Evolutionary conservation across 2,329 filamentous ascomycete genomes (phyloP).

Genomic region (Exophiala viscosa): DNA sequence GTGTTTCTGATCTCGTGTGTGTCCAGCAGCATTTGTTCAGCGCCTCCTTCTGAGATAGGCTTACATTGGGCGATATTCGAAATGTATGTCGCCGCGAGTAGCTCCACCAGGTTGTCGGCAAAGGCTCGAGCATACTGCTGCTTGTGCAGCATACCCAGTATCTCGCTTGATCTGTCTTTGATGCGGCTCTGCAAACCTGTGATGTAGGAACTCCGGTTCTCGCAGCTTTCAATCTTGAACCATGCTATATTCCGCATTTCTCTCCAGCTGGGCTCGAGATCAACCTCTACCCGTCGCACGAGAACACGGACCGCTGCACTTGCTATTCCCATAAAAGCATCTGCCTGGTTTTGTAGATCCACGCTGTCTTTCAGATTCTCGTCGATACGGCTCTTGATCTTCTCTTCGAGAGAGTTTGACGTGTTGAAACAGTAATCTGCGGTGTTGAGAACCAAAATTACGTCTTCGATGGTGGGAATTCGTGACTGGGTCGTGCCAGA

Average conservation of each 20-base stretch:
- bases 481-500: conserved; percentile 53
- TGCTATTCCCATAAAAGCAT: conserved; percentile 92
- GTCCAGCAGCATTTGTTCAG: conserved; percentile 96
- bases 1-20: conserved; percentile 84
- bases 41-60: conserved; percentile 88
- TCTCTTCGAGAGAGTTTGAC: conserved; percentile 88
- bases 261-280: conserved; percentile 82
- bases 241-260: conserved; percentile 97
- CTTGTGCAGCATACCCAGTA: conserved; percentile 75
- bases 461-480: conserved; percentile 62
- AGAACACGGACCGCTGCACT: conserved; percentile 79
- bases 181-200: conserved; percentile 72
- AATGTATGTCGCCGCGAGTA: conserved; percentile 74
- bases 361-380: conserved; percentile 69
- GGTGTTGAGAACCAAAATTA: conserved; percentile 86
- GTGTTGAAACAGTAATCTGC: conserved; percentile 97
- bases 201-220: conserved; percentile 91
- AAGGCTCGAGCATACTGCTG: conserved; percentile 92
- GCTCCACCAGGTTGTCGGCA: conserved; percentile 91
- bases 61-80: conserved; percentile 81
- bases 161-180: conserved; percentile 68
- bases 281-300: conserved; percentile 76
- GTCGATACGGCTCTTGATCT: conserved; percentile 87
- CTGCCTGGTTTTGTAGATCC: conserved; percentile 87
- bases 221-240: conserved; percentile 88